Conservation (phyloP, 352 stramenopile species). For the Globisporangium abappressorium region DNA sequence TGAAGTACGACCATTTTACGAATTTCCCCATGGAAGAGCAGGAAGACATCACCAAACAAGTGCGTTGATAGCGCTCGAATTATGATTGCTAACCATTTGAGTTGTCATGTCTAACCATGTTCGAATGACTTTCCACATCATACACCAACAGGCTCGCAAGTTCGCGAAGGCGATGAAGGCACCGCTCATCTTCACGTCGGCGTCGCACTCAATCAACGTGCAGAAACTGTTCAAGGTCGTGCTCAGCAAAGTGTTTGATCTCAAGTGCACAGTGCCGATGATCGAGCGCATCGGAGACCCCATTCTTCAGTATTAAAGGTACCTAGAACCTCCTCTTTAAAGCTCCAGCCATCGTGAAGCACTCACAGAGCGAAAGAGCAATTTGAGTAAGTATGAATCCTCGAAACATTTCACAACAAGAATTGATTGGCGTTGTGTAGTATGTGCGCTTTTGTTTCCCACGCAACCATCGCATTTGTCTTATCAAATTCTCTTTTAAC, state of each 20-base stretch:
- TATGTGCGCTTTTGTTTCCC: neutral
- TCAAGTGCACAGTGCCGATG: conserved; percentile 92
- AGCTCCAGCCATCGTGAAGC: too few relatives aligned
- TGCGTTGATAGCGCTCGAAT: conserved; percentile 17
- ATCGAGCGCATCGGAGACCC: conserved; percentile 91
- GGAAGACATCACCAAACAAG: conserved; percentile 92
- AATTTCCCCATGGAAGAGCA: conserved; percentile 90
- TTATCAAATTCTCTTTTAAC: neutral
- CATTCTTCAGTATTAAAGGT: conserved; percentile 82
- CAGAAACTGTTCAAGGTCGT: conserved; percentile 96
- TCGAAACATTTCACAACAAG: too few relatives aligned
- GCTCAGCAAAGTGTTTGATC: conserved; percentile 92
- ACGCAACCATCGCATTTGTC: neutral
- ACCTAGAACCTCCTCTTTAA: too few relatives aligned
- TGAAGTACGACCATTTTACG: conserved; percentile 94
- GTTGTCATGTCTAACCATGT: neutral
- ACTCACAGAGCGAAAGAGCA: too few relatives aligned
- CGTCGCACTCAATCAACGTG: conserved; percentile 94
- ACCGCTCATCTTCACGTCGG: conserved; percentile 92
- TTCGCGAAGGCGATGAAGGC: conserved; percentile 95
- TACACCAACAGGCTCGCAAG: conserved; percentile 75
- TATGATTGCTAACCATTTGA: neutral
- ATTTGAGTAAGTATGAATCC: too few relatives aligned
- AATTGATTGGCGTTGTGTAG: too few relatives aligned
- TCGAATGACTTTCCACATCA: neutral